phyloP scores from a whole-genome alignment of 225 moss, liverwort and hornwort genomes.

The Physcomitrellopsis africana region DNA sequence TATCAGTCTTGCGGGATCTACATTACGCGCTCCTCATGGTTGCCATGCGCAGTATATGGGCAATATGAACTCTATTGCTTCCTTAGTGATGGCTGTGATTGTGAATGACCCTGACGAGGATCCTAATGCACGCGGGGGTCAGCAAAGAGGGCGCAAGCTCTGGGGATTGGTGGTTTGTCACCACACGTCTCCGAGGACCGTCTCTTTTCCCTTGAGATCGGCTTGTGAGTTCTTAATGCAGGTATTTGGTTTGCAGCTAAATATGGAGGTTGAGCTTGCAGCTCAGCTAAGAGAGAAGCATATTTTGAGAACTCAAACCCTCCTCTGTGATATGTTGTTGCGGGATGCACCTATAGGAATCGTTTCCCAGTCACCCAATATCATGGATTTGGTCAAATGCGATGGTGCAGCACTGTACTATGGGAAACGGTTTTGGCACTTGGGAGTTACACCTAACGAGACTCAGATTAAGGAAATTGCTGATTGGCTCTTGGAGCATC shows the following conservation, averaged over 20 bases:
- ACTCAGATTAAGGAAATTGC: slow-evolving; percentile 63
- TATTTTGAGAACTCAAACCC: slow-evolving; percentile 58
- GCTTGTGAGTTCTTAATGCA: slow-evolving; percentile 67
- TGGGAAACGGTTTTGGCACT: slow-evolving; percentile 61
- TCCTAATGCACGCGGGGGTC: slow-evolving; percentile 30
- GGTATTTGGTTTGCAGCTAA: slow-evolving; percentile 62
- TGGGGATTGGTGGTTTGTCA: slow-evolving; percentile 70
- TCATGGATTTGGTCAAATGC: slow-evolving; percentile 66
- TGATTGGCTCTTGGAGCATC: slow-evolving; percentile 61
- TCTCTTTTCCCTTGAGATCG: slow-evolving; percentile 63
- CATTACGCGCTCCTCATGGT: slow-evolving; percentile 62
- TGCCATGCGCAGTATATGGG: slow-evolving; percentile 74
- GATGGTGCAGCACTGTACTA: slow-evolving; percentile 63
- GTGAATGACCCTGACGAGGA: slow-evolving; percentile 59
- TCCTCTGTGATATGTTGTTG: slow-evolving; percentile 64
- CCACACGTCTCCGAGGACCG: slow-evolving; percentile 54
- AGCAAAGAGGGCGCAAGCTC: slow-evolving; percentile 63
- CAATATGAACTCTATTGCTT: slow-evolving; percentile 61
- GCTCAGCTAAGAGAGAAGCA: slow-evolving; percentile 57
- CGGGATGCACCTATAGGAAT: slow-evolving; percentile 68
- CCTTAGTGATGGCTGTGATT: slow-evolving; percentile 64
- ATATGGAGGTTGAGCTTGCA: slow-evolving; percentile 60
- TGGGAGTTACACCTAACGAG: slow-evolving; percentile 53
- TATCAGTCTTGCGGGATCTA: slow-evolving; percentile 58
- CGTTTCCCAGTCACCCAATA: slow-evolving; percentile 67